A percentile compares a stretch with the other conserved stretches of the same genome.
Conservation (phyloP, 345 rosid genomes). For the Litchi chinensis region DNA sequence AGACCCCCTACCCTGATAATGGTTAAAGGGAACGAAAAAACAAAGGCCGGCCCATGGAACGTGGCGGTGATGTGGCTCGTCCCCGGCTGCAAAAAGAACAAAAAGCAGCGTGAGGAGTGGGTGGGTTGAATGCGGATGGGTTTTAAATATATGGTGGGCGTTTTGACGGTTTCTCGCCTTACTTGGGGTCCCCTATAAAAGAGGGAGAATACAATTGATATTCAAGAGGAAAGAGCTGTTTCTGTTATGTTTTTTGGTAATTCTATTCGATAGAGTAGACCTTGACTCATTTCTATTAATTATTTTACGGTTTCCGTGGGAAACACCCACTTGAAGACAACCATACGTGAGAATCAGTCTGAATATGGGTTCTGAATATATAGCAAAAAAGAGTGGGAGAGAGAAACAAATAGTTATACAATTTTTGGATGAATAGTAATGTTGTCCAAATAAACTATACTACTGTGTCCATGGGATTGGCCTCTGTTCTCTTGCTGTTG, state of each 20-base stretch:
- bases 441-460: background rate
- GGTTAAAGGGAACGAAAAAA: background rate
- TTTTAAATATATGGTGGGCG: background rate
- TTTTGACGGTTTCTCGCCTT: slow-evolving; percentile 18
- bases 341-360: background rate
- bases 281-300: background rate
- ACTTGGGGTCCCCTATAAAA: background rate
- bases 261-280: background rate
- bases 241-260: background rate
- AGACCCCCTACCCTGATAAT: background rate
- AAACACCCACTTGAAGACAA: background rate
- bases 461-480: too few relatives aligned
- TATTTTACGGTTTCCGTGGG: background rate
- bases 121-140: background rate
- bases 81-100: background rate
- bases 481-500: background rate
- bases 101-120: background rate
- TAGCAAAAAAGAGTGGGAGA: background rate
- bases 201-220: background rate
- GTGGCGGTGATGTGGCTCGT: background rate
- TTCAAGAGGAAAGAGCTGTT: too few relatives aligned
- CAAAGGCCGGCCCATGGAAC: background rate
- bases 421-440: too few relatives aligned
- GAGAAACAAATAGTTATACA: background rate
- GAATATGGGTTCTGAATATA: background rate